These are phyloP conservation scores for Coccomyxa sp. DNA, from an alignment of 139 green algal genomes.

Conservation along the genomic window DNA sequence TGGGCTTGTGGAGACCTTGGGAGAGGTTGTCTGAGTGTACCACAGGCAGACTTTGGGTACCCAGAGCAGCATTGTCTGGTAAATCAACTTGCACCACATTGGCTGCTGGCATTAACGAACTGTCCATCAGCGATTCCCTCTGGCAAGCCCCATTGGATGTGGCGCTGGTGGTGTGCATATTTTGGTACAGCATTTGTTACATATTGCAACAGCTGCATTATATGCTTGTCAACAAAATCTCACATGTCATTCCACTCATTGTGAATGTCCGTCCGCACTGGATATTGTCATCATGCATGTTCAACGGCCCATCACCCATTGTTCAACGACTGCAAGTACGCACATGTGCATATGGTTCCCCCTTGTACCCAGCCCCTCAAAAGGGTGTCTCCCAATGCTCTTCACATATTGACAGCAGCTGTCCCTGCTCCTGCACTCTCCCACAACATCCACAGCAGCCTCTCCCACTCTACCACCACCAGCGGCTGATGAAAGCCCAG, in stretches of 20 bases:
- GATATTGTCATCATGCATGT: neutral
- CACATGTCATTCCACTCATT: neutral
- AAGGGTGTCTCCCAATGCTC: neutral
- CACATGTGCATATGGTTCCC: neutral
- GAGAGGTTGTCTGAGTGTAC: neutral
- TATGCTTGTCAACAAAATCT: neutral
- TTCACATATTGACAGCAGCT: neutral
- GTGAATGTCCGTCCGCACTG: neutral
- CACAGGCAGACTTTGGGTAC: too few relatives aligned
- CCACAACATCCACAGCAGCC: neutral
- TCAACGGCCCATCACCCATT: neutral
- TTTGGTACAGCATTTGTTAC: neutral
- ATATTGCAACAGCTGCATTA: neutral
- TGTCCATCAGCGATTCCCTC: too few relatives aligned
- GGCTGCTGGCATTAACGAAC: too few relatives aligned
- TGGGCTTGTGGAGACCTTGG: constrained; percentile 41
- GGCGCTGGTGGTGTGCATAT: neutral
- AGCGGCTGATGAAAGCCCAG: neutral
- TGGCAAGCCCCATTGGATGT: too few relatives aligned
- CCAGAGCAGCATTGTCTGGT: too few relatives aligned
- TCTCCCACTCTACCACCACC: neutral
- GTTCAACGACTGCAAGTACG: neutral
- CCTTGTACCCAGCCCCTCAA: neutral
- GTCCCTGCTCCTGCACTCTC: neutral
- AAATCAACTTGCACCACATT: too few relatives aligned